Conservation (phyloP, 192 early-diverging fungal species). For the Backusella luteola region DNA sequence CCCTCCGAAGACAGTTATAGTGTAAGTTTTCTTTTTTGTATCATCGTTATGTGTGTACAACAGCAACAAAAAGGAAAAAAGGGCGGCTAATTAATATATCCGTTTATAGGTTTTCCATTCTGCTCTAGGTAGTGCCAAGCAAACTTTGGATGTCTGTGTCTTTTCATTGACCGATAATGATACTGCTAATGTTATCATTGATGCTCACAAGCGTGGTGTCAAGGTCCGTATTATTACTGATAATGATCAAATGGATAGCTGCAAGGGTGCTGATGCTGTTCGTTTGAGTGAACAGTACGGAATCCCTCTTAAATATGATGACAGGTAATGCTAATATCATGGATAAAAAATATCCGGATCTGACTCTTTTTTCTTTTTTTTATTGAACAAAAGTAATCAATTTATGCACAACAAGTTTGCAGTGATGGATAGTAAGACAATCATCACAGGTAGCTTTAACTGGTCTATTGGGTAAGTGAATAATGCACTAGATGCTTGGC, state of each 20-base stretch:
- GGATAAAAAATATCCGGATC: background rate
- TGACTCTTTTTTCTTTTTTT: background rate
- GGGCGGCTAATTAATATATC: background rate
- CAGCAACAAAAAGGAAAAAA: background rate
- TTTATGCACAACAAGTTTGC: constrained; percentile 77
- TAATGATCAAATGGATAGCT: constrained; percentile 40
- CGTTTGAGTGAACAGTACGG: constrained; percentile 15
- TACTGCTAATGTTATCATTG: constrained; percentile 57
- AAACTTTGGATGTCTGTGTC: constrained; percentile 61
- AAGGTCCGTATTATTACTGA: constrained; percentile 68
- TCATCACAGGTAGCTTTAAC: constrained; percentile 63
- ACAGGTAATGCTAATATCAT: constrained; percentile 10
- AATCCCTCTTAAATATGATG: constrained; percentile 32
- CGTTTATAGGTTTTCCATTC: constrained; percentile 20
- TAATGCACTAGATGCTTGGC: background rate
- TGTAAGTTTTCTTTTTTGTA: constrained; percentile 10
- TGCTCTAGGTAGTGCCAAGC: constrained; percentile 41
- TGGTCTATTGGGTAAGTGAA: constrained; percentile 49
- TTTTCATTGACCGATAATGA: constrained; percentile 73
- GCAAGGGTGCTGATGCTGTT: constrained; percentile 30
- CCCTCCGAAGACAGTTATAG: constrained; percentile 35
- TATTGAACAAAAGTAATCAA: constrained; percentile 25
- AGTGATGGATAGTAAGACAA: constrained; percentile 55
- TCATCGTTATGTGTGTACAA: background rate
- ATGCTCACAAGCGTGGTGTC: constrained; percentile 46